Evolutionary conservation across 108 stramenopile species (phyloP).

Genomic region (Nitzschia putrida): DNA sequence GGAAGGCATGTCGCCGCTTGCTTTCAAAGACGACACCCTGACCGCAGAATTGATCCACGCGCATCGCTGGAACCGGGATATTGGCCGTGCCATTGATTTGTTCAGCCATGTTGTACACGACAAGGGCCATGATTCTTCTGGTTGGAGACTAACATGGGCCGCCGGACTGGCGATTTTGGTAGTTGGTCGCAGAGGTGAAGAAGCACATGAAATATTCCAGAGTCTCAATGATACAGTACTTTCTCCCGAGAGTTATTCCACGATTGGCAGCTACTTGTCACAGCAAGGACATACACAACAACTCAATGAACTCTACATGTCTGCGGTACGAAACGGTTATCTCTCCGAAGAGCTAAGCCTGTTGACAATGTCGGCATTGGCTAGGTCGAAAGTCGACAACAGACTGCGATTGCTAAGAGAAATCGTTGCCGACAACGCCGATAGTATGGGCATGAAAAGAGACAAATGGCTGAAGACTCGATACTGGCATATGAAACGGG

Average conservation of each 20-base stretch:
- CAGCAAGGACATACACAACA: slow-evolving; percentile 40
- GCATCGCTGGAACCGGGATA: slow-evolving; percentile 16
- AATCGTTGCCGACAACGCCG: slow-evolving; percentile 60
- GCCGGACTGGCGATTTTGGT: slow-evolving; percentile 25
- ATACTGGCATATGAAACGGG: slow-evolving; percentile 68
- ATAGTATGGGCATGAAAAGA: slow-evolving; percentile 36
- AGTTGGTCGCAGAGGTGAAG: slow-evolving; percentile 16
- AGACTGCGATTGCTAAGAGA: slow-evolving; percentile 56
- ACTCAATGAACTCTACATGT: slow-evolving; percentile 51
- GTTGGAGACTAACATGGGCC: slow-evolving; percentile 22
- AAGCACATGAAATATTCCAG: slow-evolving; percentile 24
- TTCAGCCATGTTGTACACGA: slow-evolving; percentile 16
- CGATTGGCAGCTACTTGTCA: slow-evolving; percentile 27
- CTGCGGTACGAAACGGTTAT: slow-evolving; percentile 47
- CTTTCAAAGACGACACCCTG: slow-evolving; percentile 19
- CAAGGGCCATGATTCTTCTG: not conserved
- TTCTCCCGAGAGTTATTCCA: slow-evolving; percentile 14
- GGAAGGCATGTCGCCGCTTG: not conserved
- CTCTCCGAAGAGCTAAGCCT: slow-evolving; percentile 63
- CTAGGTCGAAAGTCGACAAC: slow-evolving; percentile 42
- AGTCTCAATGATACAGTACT: slow-evolving; percentile 10
- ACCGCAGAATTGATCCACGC: slow-evolving; percentile 34
- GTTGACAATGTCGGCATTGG: slow-evolving; percentile 65
- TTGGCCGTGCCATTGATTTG: slow-evolving; percentile 12
- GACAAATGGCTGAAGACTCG: slow-evolving; percentile 52